These are phyloP conservation scores for Cairneyella variabilis DNA, from an alignment of 495 filamentous ascomycete species.

Conservation along the genomic window DNA sequence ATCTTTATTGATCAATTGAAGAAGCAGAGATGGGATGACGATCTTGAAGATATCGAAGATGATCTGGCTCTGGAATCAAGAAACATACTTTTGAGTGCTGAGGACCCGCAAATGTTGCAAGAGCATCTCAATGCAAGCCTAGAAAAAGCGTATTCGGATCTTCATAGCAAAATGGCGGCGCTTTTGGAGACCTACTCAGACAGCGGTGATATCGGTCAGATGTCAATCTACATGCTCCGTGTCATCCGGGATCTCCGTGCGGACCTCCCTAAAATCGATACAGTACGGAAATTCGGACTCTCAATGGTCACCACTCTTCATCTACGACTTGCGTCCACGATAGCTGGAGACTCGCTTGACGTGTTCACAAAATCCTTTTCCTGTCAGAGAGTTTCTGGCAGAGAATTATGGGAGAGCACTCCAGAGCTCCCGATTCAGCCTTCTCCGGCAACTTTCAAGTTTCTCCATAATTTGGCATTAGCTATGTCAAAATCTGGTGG, in stretches of 20 bases:
- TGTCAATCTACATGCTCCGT: slow-evolving; percentile 71
- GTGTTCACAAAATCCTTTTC: slow-evolving; percentile 35
- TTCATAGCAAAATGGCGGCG: slow-evolving; percentile 51
- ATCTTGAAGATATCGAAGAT: slow-evolving; percentile 69
- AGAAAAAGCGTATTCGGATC: slow-evolving; percentile 48
- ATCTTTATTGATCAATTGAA: slow-evolving; percentile 62
- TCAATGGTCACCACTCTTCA: slow-evolving; percentile 55
- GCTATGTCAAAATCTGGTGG: slow-evolving; percentile 66
- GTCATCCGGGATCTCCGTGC: slow-evolving; percentile 70
- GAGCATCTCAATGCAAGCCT: slow-evolving; percentile 57
- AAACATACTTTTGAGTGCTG: slow-evolving; percentile 59
- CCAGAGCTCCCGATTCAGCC: slow-evolving; percentile 79
- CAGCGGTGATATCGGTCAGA: slow-evolving; percentile 40
- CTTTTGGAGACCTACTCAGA: slow-evolving; percentile 42
- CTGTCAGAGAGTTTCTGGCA: slow-evolving; percentile 41
- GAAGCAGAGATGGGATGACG: slow-evolving; percentile 69
- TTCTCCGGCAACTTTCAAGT: slow-evolving; percentile 70
- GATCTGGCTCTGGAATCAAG: slow-evolving; percentile 66
- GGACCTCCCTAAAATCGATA: slow-evolving; percentile 50
- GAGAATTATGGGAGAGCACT: slow-evolving; percentile 72
- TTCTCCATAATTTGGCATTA: slow-evolving; percentile 59
- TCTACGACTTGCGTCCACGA: slow-evolving; percentile 41
- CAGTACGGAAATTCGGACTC: slow-evolving; percentile 42
- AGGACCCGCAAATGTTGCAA: slow-evolving; percentile 66
- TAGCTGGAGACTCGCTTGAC: slow-evolving; percentile 34